These are phyloP conservation scores for Wickerhamiella australiensis DNA, from an alignment of 805 yeast species.

Conservation along the genomic window DNA sequence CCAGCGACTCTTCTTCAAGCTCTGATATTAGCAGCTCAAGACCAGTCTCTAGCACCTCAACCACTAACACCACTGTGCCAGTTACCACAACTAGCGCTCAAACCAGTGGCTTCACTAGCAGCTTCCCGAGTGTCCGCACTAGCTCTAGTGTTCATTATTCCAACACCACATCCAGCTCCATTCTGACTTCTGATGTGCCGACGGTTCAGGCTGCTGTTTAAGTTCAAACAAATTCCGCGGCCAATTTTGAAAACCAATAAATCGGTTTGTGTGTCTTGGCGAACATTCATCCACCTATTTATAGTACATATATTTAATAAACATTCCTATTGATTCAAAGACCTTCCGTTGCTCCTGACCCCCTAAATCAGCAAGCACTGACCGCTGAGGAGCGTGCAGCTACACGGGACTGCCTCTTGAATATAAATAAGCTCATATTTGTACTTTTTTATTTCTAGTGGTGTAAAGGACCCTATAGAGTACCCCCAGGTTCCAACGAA, in stretches of 20 bases:
- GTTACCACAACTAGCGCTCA: background rate
- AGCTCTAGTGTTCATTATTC: background rate
- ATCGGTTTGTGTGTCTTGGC: background rate
- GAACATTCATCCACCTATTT: background rate
- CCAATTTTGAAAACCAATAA: background rate
- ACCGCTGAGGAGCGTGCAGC: no score
- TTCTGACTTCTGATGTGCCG: background rate
- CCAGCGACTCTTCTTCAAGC: conserved; percentile 3
- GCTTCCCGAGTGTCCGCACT: background rate
- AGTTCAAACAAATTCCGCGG: background rate
- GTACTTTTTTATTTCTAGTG: background rate
- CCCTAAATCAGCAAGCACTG: no score
- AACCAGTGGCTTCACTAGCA: background rate
- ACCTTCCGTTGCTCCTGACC: no score
- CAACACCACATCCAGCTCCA: conserved; percentile 3
- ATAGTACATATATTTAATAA: background rate
- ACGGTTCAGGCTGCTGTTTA: background rate
- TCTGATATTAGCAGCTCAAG: conserved; percentile 6
- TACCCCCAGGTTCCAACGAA: no score
- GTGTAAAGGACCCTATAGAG: no score
- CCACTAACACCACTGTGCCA: conserved; percentile 1
- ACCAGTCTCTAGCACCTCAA: conserved; percentile 6
- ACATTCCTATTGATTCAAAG: no score
- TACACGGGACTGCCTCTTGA: no score
- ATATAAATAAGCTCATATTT: no score